phyloP scores from a whole-genome alignment of 345 rosid species.

The Pugionium cornutum region DNA sequence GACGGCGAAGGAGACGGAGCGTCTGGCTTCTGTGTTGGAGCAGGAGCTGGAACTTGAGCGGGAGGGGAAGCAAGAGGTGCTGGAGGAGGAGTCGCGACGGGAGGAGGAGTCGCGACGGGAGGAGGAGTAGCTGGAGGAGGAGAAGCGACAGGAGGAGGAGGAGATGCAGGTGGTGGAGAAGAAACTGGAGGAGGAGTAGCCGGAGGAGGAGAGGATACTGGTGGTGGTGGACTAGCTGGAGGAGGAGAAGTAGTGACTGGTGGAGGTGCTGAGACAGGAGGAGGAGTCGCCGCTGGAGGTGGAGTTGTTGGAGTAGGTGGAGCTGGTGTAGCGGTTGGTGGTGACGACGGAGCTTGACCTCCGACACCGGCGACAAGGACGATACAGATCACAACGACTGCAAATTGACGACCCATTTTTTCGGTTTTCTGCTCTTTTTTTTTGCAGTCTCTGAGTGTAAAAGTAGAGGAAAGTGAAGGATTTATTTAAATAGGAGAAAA shows the following conservation, averaged over 20 bases:
- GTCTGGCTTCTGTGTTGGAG: constrained; percentile 50
- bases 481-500: constrained; percentile 26
- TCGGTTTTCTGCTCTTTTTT: too few species aligned
- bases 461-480: constrained; percentile 19
- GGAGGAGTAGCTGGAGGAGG: constrained; percentile 54
- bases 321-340: constrained; percentile 50
- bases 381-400: constrained; percentile 49
- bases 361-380: constrained; percentile 55
- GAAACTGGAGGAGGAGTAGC: constrained; percentile 49
- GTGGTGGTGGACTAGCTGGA: constrained; percentile 38
- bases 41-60: constrained; percentile 55
- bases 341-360: constrained; percentile 60
- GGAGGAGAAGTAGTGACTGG: constrained; percentile 48
- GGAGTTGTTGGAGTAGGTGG: constrained; percentile 44
- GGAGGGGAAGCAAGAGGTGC: constrained; percentile 61
- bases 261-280: constrained; percentile 49
- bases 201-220: constrained; percentile 46
- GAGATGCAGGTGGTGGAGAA: constrained; percentile 49
- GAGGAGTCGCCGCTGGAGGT: constrained; percentile 47
- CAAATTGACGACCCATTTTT: constrained; percentile 50
- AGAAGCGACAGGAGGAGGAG: constrained; percentile 43
- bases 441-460: constrained; percentile 17
- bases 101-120: constrained; percentile 49
- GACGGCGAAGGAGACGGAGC: constrained; percentile 54
- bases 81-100: constrained; percentile 48